These are phyloP conservation scores for Hysterangium stoloniferum DNA, from an alignment of 768 basidiomycete genomes.

Conservation along the genomic window DNA sequence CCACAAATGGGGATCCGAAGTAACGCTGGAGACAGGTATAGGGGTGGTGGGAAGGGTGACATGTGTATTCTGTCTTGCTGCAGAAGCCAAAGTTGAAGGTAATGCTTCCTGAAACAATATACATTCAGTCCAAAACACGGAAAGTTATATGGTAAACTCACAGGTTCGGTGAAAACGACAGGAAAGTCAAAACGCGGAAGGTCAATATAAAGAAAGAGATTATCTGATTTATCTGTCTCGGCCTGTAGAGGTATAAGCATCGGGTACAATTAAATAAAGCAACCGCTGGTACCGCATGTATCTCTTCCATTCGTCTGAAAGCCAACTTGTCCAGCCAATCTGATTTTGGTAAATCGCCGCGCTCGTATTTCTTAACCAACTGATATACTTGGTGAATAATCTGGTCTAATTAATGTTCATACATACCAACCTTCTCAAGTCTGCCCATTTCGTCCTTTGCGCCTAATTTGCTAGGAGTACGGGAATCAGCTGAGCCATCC, in stretches of 20 bases:
- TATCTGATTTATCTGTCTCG: constrained; percentile 86
- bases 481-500: constrained; percentile 72
- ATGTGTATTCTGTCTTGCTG: constrained; percentile 27
- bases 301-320: constrained; percentile 91
- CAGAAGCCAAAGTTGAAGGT: constrained; percentile 25
- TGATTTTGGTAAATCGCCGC: constrained; percentile 86
- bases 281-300: constrained; percentile 59
- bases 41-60: constrained; percentile 33
- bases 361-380: constrained; percentile 89
- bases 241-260: constrained; percentile 38
- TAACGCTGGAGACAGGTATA: constrained; percentile 41
- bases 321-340: constrained; percentile 95
- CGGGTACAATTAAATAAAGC: not conserved
- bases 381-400: constrained; percentile 37
- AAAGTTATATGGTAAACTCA: constrained; percentile 35
- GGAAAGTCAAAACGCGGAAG: constrained; percentile 96
- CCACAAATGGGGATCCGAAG: constrained; percentile 73
- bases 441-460: constrained; percentile 90
- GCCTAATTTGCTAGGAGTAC: constrained; percentile 82
- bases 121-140: not conserved
- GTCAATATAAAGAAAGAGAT: constrained; percentile 94
- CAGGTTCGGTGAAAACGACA: constrained; percentile 88
- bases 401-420: constrained; percentile 23
- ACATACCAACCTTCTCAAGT: constrained; percentile 65
- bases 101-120: constrained; percentile 6